These are phyloP conservation scores for Ustilago sp. DNA, from an alignment of 1,284 basidiomycete genomes.

Conservation along the genomic window DNA sequence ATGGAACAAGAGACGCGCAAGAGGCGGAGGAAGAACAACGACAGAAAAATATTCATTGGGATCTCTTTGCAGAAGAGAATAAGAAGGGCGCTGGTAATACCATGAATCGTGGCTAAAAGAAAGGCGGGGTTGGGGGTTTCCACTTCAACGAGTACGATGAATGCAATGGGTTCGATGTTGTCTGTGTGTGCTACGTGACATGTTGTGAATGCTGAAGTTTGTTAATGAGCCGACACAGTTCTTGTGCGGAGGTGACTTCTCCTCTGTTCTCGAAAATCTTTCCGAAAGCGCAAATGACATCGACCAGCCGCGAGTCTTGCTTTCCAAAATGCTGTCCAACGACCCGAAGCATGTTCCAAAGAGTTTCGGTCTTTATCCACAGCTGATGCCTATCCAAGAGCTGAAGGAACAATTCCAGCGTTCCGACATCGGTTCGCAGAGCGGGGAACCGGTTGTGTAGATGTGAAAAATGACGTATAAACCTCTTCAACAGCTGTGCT, in stretches of 20 bases:
- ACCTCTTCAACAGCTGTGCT: slow-evolving; percentile 33
- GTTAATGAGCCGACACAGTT: slow-evolving; percentile 6
- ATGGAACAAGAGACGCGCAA: slow-evolving; percentile 80
- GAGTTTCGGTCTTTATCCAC: slow-evolving; percentile 23
- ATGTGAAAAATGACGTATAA: slow-evolving; percentile 27
- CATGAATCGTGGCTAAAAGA: slow-evolving; percentile 81
- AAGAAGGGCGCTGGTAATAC: slow-evolving; percentile 86
- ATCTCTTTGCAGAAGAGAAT: slow-evolving; percentile 55
- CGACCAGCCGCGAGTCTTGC: slow-evolving; percentile 6
- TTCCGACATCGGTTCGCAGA: slow-evolving; percentile 13
- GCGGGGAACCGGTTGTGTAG: slow-evolving; percentile 13
- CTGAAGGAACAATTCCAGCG: slow-evolving; percentile 24
- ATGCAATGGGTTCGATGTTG: neutral
- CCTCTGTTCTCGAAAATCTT: slow-evolving; percentile 24
- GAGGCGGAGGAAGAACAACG: slow-evolving; percentile 76
- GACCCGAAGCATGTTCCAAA: slow-evolving; percentile 38
- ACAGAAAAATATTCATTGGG: slow-evolving; percentile 60
- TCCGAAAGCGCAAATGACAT: slow-evolving; percentile 27
- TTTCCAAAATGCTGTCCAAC: slow-evolving; percentile 19
- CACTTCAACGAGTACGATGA: neutral
- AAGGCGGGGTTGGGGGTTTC: neutral
- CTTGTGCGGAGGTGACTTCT: slow-evolving; percentile 12
- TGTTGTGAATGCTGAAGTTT: slow-evolving; percentile 3
- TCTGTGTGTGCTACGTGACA: neutral
- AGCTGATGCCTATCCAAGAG: slow-evolving; percentile 21